Percentiles rank a stretch among this genome's conserved stretches.
Evolutionary conservation across 805 yeast genomes (phyloP).

Genomic region (Kodamaea sagamina): DNA sequence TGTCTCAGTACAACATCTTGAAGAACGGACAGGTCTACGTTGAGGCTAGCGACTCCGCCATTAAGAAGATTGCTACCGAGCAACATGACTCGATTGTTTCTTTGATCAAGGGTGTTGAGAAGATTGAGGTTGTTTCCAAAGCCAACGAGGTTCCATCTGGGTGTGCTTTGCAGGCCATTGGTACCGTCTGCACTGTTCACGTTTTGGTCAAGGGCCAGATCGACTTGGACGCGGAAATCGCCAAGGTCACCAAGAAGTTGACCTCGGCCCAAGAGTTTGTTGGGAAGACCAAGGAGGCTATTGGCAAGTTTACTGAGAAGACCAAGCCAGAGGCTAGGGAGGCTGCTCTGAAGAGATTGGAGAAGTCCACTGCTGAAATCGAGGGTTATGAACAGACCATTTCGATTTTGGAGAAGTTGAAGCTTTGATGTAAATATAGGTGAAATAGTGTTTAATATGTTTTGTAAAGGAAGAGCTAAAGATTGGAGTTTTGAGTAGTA

Average conservation of each 20-base stretch:
- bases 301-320: conserved; percentile 82
- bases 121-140: conserved; percentile 61
- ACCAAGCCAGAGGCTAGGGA: conserved; percentile 83
- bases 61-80: conserved; percentile 54
- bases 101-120: conserved; percentile 85
- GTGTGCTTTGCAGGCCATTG: conserved; percentile 81
- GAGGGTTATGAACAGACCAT: conserved; percentile 88
- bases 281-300: conserved; percentile 67
- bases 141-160: conserved; percentile 76
- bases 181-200: conserved; percentile 81
- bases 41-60: conserved; percentile 57
- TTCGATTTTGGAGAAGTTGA: conserved; percentile 77
- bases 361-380: conserved; percentile 78
- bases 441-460: too few species aligned
- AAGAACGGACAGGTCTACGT: conserved; percentile 87
- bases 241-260: conserved; percentile 78
- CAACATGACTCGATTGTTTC: conserved; percentile 89
- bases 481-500: too few species aligned
- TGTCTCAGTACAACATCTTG: conserved; percentile 85
- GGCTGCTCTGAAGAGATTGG: conserved; percentile 66
- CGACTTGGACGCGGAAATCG: conserved; percentile 87
- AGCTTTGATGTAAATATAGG: conserved; percentile 33
- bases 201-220: conserved; percentile 92
- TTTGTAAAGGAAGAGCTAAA: too few species aligned
- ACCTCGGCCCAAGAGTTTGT: conserved; percentile 61